Evolutionary conservation across 1,284 basidiomycete genomes (phyloP).

Genomic region (Fomitopsis betulina): DNA sequence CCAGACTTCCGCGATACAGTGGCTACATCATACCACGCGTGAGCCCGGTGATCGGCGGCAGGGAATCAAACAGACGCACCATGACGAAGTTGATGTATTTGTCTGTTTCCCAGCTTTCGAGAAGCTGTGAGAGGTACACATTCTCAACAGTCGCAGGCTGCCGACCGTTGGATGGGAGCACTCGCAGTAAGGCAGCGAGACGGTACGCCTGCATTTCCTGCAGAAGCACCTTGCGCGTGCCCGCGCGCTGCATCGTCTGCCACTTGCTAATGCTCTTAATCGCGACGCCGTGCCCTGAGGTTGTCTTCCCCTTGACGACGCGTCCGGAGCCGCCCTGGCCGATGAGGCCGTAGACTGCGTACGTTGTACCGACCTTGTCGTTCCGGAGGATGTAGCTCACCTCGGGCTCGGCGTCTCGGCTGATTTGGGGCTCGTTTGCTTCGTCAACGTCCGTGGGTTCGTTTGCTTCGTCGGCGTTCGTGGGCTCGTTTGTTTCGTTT

Average conservation of each 20-base stretch:
- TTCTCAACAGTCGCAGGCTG: not conserved
- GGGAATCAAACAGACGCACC: constrained; percentile 11
- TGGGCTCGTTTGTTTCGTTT: too few species aligned
- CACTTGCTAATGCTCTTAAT: constrained; percentile 5
- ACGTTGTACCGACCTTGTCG: not conserved
- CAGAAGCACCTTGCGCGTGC: not conserved
- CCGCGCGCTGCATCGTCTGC: too few species aligned
- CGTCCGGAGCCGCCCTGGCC: not conserved
- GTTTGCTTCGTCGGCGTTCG: too few species aligned
- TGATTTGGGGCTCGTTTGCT: not conserved
- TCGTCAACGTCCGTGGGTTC: too few species aligned
- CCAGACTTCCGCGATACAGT: not conserved
- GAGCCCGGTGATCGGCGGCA: not conserved
- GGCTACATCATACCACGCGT: not conserved
- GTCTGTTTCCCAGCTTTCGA: constrained; percentile 19
- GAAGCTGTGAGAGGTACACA: constrained; percentile 6
- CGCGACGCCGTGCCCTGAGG: constrained; percentile 3
- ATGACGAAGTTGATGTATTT: constrained; percentile 20
- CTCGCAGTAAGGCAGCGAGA: too few species aligned
- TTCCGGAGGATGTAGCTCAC: not conserved
- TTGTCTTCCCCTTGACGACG: not conserved
- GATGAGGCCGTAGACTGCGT: not conserved
- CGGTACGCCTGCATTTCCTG: not conserved
- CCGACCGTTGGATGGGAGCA: too few species aligned
- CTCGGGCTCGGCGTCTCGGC: not conserved